Base-by-base conservation (phyloP, 345 rosid species). In the Lepidium africanum region DNA sequence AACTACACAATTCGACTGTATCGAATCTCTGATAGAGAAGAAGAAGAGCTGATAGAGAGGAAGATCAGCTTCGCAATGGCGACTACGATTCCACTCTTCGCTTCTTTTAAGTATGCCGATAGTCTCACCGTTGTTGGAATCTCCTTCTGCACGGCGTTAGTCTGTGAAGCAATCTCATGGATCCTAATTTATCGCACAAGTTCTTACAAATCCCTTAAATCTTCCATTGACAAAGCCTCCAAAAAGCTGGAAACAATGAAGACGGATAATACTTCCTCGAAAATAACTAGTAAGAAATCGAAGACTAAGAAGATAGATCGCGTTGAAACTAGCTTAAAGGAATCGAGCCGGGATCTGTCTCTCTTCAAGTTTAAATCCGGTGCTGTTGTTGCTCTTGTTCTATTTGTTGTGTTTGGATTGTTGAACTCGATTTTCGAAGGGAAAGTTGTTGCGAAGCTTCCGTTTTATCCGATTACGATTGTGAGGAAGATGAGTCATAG, bases 361-460 rank as follows among this genome's bases (percentile, higher is more conserved):
- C 86, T 94, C 14, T 94, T 94, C 91, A 94, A 94, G 90, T 89
- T 94, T 86, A 94, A 94, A 80, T 94, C 99, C 47, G 99, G 99
- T 19, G 97, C 96, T 40, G 97, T 94, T 13, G 99, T 94, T 1
- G 99, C 99, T 4, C 71, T 94, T 19, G 96, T 91, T 30, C 85
- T 94, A 50, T 82, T 94, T 78, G 87, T 89, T 60, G 97, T 94
- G 52, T 94, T 94, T 39, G 97, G 96, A 0, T 78, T 94, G 15
- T 71, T 91, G 72, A 94, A 94, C 59, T 94, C 99, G 2, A 83
- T 94, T 3, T 94, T 94, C 65, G 96, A 94, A 77, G 99, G 97
- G 2, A 94, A 91, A 72, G 86, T 79, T 9, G 96, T 94, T 5
- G 99, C 97, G n/a, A 94, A 89, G 71, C 80, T 94, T 51, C 99